Percentiles rank a stretch among this genome's conserved stretches.
phyloP scores from a whole-genome alignment of 108 stramenopile species.

The Cyclostephanos tholiformis region DNA sequence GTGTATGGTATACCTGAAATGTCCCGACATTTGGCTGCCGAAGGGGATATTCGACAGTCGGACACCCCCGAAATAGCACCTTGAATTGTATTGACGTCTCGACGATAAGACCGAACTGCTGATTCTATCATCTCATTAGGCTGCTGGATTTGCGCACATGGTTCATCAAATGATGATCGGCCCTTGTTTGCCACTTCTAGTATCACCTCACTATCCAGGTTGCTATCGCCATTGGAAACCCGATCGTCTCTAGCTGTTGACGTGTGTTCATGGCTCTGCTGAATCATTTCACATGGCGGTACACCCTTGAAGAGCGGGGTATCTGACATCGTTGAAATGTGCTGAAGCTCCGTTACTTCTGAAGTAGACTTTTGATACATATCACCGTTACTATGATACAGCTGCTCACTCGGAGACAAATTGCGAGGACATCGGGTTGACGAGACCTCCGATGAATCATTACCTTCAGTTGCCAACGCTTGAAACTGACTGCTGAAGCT shows the following conservation, averaged over 20 bases:
- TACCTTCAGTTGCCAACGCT: neutral
- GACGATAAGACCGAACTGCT: neutral
- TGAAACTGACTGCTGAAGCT: neutral
- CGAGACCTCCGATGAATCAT: neutral
- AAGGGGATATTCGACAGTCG: neutral
- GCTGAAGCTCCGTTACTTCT: slow-evolving; percentile 1
- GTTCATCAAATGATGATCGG: neutral
- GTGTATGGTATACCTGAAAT: neutral
- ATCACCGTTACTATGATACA: neutral
- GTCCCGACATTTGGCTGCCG: neutral
- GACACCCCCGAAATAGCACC: neutral
- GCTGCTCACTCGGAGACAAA: neutral
- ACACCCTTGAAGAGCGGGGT: neutral
- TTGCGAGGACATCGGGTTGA: slow-evolving; percentile 9
- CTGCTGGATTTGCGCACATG: neutral
- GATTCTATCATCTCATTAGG: neutral
- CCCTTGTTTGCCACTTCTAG: neutral
- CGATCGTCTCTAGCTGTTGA: neutral
- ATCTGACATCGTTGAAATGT: neutral
- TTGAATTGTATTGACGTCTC: neutral
- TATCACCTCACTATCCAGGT: neutral
- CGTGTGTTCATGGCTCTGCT: neutral
- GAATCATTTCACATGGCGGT: slow-evolving; percentile 1
- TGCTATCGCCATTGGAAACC: neutral
- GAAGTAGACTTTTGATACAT: slow-evolving; percentile 6